Evolutionary conservation across 371 early-diverging fungal species (phyloP).

Genomic region (Apophysomyces sp.): DNA sequence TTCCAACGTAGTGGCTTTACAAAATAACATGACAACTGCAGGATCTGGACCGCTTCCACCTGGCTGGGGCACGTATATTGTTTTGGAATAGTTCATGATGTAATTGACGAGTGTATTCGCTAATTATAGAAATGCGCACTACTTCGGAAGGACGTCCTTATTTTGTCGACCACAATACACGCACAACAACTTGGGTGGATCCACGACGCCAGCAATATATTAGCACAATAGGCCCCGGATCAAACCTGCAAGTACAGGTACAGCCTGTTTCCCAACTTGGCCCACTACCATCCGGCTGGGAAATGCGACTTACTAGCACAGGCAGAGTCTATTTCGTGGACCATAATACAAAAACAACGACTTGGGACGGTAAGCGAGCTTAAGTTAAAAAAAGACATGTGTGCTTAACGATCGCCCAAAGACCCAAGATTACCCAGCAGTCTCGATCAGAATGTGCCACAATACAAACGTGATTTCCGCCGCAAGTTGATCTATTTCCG

Average conservation of each 20-base stretch:
- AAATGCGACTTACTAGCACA: constrained; percentile 94
- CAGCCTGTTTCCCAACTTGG: constrained; percentile 80
- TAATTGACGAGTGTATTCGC: neutral
- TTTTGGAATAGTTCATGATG: neutral
- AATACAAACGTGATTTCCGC: constrained; percentile 98
- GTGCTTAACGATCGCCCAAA: constrained; percentile 4
- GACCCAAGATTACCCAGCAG: constrained; percentile 93
- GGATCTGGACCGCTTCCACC: constrained; percentile 89
- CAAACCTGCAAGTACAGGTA: constrained; percentile 60
- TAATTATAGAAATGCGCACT: constrained; percentile 59
- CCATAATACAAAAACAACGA: constrained; percentile 91
- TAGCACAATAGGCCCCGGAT: constrained; percentile 53
- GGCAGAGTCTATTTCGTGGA: constrained; percentile 94
- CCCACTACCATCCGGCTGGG: constrained; percentile 94
- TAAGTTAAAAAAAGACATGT: neutral
- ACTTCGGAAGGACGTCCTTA: constrained; percentile 92
- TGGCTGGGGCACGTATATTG: constrained; percentile 84
- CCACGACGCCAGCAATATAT: constrained; percentile 74
- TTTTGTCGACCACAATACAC: constrained; percentile 97
- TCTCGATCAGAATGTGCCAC: constrained; percentile 92
- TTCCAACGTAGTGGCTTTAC: constrained; percentile 36
- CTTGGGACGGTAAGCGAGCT: constrained; percentile 81
- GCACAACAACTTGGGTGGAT: constrained; percentile 96
- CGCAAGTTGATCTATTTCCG: constrained; percentile 95
- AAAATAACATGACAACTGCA: constrained; percentile 62